A percentile compares a stretch with the other conserved stretches of the same genome.
These are phyloP conservation scores for Hirschfeldia incana DNA, from an alignment of 345 rosid genomes.

Conservation along the genomic window DNA sequence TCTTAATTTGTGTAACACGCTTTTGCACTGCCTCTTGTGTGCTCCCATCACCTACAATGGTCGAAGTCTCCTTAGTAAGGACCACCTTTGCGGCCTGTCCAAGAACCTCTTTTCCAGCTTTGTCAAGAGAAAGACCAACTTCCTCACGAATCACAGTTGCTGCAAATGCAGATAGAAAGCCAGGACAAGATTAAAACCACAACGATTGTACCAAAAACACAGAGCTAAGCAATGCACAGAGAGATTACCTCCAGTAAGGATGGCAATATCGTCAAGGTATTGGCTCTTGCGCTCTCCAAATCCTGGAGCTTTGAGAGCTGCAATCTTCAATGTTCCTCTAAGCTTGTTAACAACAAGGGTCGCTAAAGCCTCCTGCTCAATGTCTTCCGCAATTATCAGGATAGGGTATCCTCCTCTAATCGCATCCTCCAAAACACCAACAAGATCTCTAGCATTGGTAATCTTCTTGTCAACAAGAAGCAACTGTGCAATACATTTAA, in stretches of 20 bases:
- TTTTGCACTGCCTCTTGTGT: slow-evolving; percentile 91
- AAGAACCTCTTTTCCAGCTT: slow-evolving; percentile 86
- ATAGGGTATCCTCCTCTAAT: slow-evolving; percentile 79
- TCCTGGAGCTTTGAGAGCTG: slow-evolving; percentile 97
- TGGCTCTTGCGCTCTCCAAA: slow-evolving; percentile 97
- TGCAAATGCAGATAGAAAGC: slow-evolving; percentile 28
- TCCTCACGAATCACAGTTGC: slow-evolving; percentile 94
- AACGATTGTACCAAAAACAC: background rate
- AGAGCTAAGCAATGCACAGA: background rate
- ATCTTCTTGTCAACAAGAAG: slow-evolving; percentile 97
- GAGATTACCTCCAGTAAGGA: slow-evolving; percentile 69
- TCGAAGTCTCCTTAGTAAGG: slow-evolving; percentile 87
- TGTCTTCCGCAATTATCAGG: slow-evolving; percentile 85
- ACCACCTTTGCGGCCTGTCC: slow-evolving; percentile 92
- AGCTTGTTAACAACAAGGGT: slow-evolving; percentile 96
- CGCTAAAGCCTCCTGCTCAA: slow-evolving; percentile 96
- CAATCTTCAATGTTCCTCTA: slow-evolving; percentile 89
- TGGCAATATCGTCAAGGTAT: slow-evolving; percentile 97
- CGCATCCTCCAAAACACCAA: slow-evolving; percentile 83
- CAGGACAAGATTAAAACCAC: background rate
- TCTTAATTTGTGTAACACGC: slow-evolving; percentile 88
- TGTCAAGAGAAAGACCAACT: slow-evolving; percentile 93
- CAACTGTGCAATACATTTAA: slow-evolving; percentile 60
- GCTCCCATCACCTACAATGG: slow-evolving; percentile 97
- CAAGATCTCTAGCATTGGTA: slow-evolving; percentile 93